Conservation (phyloP, 2,329 filamentous ascomycete genomes). For the Chrysoporthe deuterocubensis region DNA sequence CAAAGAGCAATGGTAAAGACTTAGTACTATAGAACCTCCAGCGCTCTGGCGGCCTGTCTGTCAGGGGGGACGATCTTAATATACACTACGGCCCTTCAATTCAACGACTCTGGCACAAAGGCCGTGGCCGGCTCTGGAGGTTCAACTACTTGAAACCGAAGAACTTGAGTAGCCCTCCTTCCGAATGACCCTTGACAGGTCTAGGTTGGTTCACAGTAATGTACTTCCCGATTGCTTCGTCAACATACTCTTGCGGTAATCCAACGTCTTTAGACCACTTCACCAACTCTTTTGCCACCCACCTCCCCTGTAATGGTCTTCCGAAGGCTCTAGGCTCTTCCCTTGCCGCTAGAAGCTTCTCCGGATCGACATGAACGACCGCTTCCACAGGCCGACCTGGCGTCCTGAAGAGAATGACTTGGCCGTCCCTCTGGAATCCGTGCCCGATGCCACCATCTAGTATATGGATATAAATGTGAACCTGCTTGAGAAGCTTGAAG, state of each 20-base stretch:
- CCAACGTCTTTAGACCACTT: constrained; percentile 7
- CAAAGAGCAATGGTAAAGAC: no score
- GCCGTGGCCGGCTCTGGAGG: no score
- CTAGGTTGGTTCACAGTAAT: background rate
- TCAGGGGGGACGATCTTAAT: no score
- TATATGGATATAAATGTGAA: constrained; percentile 3
- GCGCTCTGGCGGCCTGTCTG: no score
- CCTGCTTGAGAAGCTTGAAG: constrained; percentile 9
- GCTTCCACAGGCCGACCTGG: background rate
- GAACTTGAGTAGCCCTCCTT: background rate
- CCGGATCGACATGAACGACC: constrained; percentile 13
- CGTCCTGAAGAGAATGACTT: background rate
- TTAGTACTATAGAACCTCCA: no score
- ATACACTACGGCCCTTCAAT: no score
- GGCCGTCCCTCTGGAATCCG: constrained; percentile 1
- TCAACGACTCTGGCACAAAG: background rate
- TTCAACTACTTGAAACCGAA: background rate
- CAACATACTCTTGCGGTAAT: constrained; percentile 4
- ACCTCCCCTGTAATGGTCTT: background rate
- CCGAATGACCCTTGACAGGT: background rate
- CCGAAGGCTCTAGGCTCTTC: background rate
- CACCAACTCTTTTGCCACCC: constrained; percentile 5
- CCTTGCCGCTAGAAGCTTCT: background rate
- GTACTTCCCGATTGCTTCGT: background rate
- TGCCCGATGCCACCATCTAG: constrained; percentile 2